Evolutionary conservation across 1,284 basidiomycete genomes (phyloP).

Genomic region (Sanghuangporus weigelae): DNA sequence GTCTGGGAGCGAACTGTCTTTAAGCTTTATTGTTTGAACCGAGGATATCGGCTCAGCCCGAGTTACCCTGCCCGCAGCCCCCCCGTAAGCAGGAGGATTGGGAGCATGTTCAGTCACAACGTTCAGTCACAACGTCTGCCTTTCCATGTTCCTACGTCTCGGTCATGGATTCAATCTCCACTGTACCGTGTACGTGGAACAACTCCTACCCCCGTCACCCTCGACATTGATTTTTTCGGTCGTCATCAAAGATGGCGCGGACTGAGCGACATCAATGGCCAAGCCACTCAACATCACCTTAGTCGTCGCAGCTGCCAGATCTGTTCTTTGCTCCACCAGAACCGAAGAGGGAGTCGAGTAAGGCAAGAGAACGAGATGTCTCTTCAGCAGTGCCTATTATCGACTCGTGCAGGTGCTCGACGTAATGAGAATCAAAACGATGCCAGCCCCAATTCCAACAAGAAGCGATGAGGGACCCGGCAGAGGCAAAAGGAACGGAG

Average conservation of each 20-base stretch:
- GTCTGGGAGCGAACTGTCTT: constrained; percentile 62
- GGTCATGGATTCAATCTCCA: too few relatives aligned
- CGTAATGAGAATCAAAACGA: not conserved
- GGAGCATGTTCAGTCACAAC: not conserved
- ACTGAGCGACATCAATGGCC: constrained; percentile 33
- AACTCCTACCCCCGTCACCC: not conserved
- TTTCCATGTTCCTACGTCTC: too few relatives aligned
- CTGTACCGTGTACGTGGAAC: not conserved
- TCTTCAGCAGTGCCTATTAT: constrained; percentile 36
- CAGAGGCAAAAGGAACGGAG: too few relatives aligned
- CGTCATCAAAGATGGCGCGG: not conserved
- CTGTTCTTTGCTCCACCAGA: constrained; percentile 18
- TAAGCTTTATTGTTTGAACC: constrained; percentile 40
- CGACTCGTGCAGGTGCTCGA: constrained; percentile 15
- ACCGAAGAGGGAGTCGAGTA: constrained; percentile 51
- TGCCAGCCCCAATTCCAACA: not conserved
- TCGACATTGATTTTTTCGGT: not conserved
- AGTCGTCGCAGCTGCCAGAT: constrained; percentile 33
- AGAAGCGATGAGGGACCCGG: not conserved
- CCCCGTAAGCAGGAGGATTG: not conserved
- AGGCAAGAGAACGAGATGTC: constrained; percentile 39
- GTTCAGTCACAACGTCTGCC: too few relatives aligned
- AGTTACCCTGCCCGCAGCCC: constrained; percentile 16
- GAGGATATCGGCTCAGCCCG: constrained; percentile 18
- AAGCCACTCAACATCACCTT: constrained; percentile 51